These are phyloP conservation scores for Lachnellula cervina DNA, from an alignment of 2,329 filamentous ascomycete genomes.

Conservation along the genomic window DNA sequence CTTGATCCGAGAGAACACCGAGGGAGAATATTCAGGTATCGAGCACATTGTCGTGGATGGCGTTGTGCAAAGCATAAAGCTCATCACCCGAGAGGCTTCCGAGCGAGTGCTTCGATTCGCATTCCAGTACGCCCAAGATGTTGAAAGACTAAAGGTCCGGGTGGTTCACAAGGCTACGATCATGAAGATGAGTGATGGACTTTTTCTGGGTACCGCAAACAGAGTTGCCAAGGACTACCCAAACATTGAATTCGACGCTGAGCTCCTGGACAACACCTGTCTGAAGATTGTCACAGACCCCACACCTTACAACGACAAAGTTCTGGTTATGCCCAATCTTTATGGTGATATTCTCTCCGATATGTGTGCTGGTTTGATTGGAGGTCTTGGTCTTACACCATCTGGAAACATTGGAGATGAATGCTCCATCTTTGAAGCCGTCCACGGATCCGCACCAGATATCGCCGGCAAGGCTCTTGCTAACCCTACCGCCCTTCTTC, in stretches of 20 bases:
- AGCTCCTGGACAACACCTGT: conserved; percentile 98
- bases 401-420: conserved; percentile 98
- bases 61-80: conserved; percentile 98
- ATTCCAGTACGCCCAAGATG: conserved; percentile 93
- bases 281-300: conserved; percentile 98
- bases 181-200: conserved; percentile 99
- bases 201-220: conserved; percentile 85
- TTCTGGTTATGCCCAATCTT: conserved; percentile 95
- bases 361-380: conserved; percentile 98
- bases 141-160: conserved; percentile 94
- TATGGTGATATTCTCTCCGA: conserved; percentile 99
- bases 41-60: conserved; percentile 98
- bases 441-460: conserved; percentile 94
- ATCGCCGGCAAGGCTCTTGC: conserved; percentile 94
- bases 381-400: conserved; percentile 92
- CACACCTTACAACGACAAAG: conserved; percentile 96
- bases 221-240: conserved; percentile 94
- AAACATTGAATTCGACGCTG: conserved; percentile 90
- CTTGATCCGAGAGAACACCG: conserved; percentile 98
- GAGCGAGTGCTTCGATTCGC: conserved; percentile 96
- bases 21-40: conserved; percentile 99
- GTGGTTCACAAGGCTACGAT: conserved; percentile 99
- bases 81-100: conserved; percentile 91
- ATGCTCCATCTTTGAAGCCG: conserved; percentile 99
- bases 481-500: conserved; percentile 93